Evolutionary conservation across 306 rosid species (phyloP).

Genomic region (Inga laurina): DNA sequence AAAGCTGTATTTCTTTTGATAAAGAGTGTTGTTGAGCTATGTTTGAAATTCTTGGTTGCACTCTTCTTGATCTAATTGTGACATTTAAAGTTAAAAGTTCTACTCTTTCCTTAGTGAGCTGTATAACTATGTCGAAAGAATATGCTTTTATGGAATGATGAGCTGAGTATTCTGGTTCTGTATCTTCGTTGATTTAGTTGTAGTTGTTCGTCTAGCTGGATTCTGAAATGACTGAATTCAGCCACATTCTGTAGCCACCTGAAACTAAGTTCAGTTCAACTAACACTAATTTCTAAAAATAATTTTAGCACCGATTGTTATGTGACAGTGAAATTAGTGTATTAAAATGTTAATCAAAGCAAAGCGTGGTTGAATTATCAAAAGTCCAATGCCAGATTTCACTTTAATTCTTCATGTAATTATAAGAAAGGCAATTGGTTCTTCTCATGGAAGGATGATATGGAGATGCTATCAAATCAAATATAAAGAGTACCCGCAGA

Average conservation of each 20-base stretch:
- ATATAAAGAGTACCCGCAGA: not conserved
- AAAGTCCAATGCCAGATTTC: not conserved
- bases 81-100: not conserved
- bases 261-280: not conserved
- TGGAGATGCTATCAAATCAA: not conserved
- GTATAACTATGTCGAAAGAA: slow-evolving; percentile 4
- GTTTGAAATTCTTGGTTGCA: not conserved
- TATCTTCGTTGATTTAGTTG: not conserved
- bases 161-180: slow-evolving; percentile 14
- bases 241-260: slow-evolving; percentile 7
- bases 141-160: not conserved
- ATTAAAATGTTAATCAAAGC: not conserved
- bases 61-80: not conserved
- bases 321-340: not conserved
- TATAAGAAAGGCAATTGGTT: not conserved
- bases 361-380: not conserved
- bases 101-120: not conserved
- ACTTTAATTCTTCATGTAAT: not conserved
- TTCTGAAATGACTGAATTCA: slow-evolving; percentile 9
- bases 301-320: not conserved
- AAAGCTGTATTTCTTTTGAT: slow-evolving; percentile 1
- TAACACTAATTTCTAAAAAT: not conserved
- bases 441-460: not conserved
- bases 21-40: not conserved
- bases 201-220: not conserved